Evolutionary conservation across 2,329 filamentous ascomycete species (phyloP).

Genomic region (Penicillium oxalicum): DNA sequence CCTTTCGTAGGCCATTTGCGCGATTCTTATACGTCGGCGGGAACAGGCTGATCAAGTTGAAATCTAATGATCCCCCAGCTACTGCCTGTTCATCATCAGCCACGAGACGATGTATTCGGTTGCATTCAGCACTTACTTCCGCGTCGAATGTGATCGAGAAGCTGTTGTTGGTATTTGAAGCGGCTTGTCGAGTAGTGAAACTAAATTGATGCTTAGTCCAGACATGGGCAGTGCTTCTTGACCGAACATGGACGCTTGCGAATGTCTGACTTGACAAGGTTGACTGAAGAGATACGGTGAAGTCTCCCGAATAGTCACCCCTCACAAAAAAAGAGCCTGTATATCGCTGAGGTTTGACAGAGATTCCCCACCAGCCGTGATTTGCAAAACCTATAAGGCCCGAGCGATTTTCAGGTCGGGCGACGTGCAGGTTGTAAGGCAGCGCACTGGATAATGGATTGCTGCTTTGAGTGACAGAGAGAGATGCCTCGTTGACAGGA

Average conservation of each 20-base stretch:
- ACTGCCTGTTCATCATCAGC: conserved; percentile 4
- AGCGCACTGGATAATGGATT: background rate
- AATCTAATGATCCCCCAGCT: conserved; percentile 12
- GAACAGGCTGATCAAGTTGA: conserved; percentile 17
- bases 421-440: background rate
- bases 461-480: background rate
- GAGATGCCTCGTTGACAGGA: conserved; percentile 37
- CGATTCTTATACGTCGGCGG: conserved; percentile 13
- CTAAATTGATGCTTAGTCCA: background rate
- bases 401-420: background rate
- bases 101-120: no score
- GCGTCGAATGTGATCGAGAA: background rate
- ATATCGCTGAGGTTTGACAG: background rate
- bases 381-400: background rate
- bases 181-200: background rate
- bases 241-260: background rate
- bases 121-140: no score
- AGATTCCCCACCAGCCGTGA: conserved; percentile 1
- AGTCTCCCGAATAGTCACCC: background rate
- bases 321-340: background rate
- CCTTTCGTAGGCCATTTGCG: conserved; percentile 22
- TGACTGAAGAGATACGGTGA: background rate
- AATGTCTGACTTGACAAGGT: background rate
- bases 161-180: background rate
- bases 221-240: background rate